A percentile compares a stretch with the other conserved stretches of the same genome.
Evolutionary conservation across 2,329 filamentous ascomycete species (phyloP).

Genomic region (Fusarium robinianum): DNA sequence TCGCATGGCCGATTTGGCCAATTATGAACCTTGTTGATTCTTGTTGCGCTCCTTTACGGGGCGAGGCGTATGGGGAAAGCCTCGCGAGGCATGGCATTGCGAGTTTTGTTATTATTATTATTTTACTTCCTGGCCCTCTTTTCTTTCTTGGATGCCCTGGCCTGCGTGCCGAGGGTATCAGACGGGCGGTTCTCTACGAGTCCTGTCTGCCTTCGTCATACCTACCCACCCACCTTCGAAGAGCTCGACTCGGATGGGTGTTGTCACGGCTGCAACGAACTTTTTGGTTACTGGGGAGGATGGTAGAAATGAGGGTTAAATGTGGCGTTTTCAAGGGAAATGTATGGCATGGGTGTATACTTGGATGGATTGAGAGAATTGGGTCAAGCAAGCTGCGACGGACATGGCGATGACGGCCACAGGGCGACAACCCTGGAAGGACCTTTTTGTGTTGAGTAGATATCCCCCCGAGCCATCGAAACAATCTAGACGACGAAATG

Average conservation of each 20-base stretch:
- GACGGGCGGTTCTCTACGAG: constrained; percentile 9
- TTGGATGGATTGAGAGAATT: constrained; percentile 9
- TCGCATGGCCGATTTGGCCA: too few species aligned
- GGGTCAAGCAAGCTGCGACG: constrained; percentile 21
- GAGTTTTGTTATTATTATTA: constrained; percentile 31
- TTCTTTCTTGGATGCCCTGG: constrained; percentile 19
- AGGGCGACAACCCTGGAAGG: constrained; percentile 17
- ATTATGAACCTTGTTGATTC: too few species aligned
- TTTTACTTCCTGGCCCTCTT: constrained; percentile 29
- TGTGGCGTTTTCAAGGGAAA: constrained; percentile 34
- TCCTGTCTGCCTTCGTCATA: constrained; percentile 23
- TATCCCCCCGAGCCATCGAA: constrained; percentile 31
- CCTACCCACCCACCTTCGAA: constrained; percentile 29
- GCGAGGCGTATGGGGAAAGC: constrained; percentile 30
- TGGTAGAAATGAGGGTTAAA: constrained; percentile 30
- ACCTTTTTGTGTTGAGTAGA: constrained; percentile 29
- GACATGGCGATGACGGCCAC: constrained; percentile 26
- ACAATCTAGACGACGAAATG: constrained; percentile 28
- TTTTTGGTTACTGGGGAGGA: constrained; percentile 32
- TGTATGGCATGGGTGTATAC: constrained; percentile 23
- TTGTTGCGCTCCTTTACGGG: constrained; percentile 3
- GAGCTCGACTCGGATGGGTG: constrained; percentile 33
- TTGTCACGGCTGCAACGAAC: constrained; percentile 34
- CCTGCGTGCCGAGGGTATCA: constrained; percentile 12
- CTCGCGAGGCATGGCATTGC: constrained; percentile 31